Conservation (phyloP, 2,329 filamentous ascomycete genomes). For the Chrysoporthe cubensis region DNA sequence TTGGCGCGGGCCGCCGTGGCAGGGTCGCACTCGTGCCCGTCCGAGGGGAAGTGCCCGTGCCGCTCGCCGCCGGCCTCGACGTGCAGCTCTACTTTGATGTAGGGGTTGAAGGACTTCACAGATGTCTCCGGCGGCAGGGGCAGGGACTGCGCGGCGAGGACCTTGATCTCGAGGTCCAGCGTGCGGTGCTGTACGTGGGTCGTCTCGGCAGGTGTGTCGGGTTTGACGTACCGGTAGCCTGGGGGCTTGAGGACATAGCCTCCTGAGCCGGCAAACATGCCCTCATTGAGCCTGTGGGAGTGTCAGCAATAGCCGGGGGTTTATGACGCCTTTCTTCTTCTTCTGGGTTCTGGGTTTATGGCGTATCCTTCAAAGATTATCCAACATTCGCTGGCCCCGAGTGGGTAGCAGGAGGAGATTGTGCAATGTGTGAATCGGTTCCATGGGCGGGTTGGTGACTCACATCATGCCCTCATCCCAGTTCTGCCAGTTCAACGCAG, state of each 20-base stretch:
- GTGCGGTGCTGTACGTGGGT: constrained; percentile 54
- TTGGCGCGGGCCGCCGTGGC: constrained; percentile 19
- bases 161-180: constrained; percentile 71
- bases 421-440: too few species aligned
- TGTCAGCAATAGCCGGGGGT: neutral
- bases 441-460: constrained; percentile 1
- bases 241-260: constrained; percentile 85
- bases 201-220: constrained; percentile 37
- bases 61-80: constrained; percentile 66
- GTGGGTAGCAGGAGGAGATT: too few species aligned
- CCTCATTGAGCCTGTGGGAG: constrained; percentile 68
- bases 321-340: neutral
- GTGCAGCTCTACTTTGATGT: constrained; percentile 83
- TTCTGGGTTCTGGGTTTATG: too few species aligned
- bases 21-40: constrained; percentile 17
- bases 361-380: too few species aligned
- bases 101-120: constrained; percentile 69
- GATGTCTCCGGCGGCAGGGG: constrained; percentile 63
- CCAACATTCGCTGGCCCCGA: too few species aligned
- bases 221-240: constrained; percentile 46
- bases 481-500: constrained; percentile 92
- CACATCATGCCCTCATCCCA: constrained; percentile 90
- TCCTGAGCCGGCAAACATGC: constrained; percentile 82
- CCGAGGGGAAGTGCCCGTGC: constrained; percentile 31
- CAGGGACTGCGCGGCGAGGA: constrained; percentile 77